Base-by-base conservation (phyloP, 1,139 yeast genomes). In the Meyerozyma athensensis region DNA sequence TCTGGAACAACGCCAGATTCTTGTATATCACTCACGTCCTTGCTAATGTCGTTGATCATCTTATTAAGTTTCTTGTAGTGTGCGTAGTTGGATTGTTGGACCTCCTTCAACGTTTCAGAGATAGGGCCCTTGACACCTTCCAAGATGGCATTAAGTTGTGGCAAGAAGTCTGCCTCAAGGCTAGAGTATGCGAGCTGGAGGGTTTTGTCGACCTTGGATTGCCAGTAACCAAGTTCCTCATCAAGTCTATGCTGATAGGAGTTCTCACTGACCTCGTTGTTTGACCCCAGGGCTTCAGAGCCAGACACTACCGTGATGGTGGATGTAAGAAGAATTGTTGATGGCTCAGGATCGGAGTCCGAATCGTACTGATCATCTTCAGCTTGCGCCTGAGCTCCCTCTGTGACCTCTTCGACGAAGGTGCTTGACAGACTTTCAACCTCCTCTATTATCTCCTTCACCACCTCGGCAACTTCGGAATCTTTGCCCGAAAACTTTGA, bases 1-100 rank as follows among this genome's bases (percentile, higher is more conserved):
- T 61, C 45, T 10, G 43, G 38, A 12, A 55, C 50, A 39, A 63
- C 59, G 16, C 68, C 68, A 13, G 65, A 59, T 23, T 56, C 64
- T 39, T 70, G 61, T 36, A 74, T 69, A n/a, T 57, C 43, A 33
- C 68, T 74, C 31, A 63, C 61, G 39, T 71, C 73, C 44, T 74
- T 71, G 49, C 78, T 71, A 39, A 82, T 74, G 19, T 67, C 65
- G 33, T 57, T 53, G 24, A 80, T 73, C 45, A 71, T 60, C 34
- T 56, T 56, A 45, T 75, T 72, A 38, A 80, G 59, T 4, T 56
- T 58, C 40, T 66, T 64, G 53, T 77, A 80, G 33, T 69, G 68
- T 13, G 52, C 45, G 43, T 70, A 69, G 41, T 73, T 69, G 2
- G 50, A 50, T n/a, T 50, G 54, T 40, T 77, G 73, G 35, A 79